A percentile compares a stretch with the other conserved stretches of the same genome.
These are phyloP conservation scores for Alternaria brassicicola DNA, from an alignment of 2,329 filamentous ascomycete genomes.

Conservation along the genomic window DNA sequence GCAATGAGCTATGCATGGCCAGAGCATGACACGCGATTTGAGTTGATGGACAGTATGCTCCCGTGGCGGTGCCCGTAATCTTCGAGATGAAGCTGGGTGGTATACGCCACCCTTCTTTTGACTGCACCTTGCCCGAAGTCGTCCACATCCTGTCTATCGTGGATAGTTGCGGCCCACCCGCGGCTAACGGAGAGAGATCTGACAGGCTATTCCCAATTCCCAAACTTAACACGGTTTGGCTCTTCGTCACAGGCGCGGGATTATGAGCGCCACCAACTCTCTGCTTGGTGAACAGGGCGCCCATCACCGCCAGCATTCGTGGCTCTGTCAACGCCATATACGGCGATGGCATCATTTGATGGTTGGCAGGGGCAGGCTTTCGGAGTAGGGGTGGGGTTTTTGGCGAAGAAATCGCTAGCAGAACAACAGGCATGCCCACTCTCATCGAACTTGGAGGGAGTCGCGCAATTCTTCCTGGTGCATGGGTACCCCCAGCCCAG, in stretches of 20 bases:
- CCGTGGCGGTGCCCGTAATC: conserved; percentile 32
- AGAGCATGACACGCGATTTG: conserved; percentile 23
- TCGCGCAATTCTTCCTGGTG: conserved; percentile 28
- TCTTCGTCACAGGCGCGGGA: conserved; percentile 29
- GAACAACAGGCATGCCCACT: conserved; percentile 7
- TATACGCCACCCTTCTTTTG: conserved; percentile 27
- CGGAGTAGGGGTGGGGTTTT: background rate
- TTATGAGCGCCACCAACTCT: conserved; percentile 40
- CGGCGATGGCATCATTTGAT: conserved; percentile 14
- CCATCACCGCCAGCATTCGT: conserved; percentile 23
- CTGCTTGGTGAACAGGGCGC: conserved; percentile 23
- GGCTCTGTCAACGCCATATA: conserved; percentile 20
- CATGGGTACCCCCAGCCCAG: conserved; percentile 32
- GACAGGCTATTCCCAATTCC: conserved; percentile 33
- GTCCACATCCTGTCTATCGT: conserved; percentile 25
- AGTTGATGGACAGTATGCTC: conserved; percentile 18
- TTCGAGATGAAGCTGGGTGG: conserved; percentile 31
- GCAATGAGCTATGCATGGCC: conserved; percentile 17
- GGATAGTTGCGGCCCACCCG: conserved; percentile 26
- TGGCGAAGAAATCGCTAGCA: background rate
- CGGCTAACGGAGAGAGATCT: conserved; percentile 27
- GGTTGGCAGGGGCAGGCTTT: conserved; percentile 2
- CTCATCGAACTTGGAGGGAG: conserved; percentile 18
- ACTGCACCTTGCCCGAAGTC: conserved; percentile 25
- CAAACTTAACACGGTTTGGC: conserved; percentile 33